Percentiles rank a stretch among this genome's conserved stretches.
These are phyloP conservation scores for Hypsizygus ulmarius DNA, from an alignment of 1,284 basidiomycete genomes.

Conservation along the genomic window DNA sequence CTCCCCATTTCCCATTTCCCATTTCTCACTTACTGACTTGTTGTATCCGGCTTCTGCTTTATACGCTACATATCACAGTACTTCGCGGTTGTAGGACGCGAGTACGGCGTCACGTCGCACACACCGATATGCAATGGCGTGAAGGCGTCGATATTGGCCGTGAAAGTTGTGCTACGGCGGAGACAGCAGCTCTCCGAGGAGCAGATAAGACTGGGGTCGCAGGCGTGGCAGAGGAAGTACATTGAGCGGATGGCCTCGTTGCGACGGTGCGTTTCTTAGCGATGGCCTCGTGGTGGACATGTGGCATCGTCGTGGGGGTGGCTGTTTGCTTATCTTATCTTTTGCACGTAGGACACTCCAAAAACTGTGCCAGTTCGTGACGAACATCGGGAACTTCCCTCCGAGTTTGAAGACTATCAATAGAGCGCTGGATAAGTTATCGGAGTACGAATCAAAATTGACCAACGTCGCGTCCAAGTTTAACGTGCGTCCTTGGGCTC, in stretches of 20 bases:
- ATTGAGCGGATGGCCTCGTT: conserved; percentile 31
- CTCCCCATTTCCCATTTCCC: not conserved
- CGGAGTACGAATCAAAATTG: conserved; percentile 35
- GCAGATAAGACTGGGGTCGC: conserved; percentile 29
- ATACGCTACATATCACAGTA: too few species aligned
- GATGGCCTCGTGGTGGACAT: not conserved
- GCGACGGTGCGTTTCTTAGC: conserved; percentile 26
- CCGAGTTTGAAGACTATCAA: conserved; percentile 22
- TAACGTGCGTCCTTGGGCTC: conserved; percentile 25
- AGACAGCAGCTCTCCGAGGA: conserved; percentile 28
- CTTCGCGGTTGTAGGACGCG: not conserved
- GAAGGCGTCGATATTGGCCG: not conserved
- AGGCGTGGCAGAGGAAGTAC: conserved; percentile 33
- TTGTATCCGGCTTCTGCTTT: too few species aligned
- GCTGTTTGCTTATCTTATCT: conserved; percentile 6
- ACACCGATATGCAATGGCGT: conserved; percentile 8
- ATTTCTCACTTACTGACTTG: not conserved
- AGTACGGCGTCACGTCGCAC: not conserved
- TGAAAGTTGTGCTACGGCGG: conserved; percentile 20
- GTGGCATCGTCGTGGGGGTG: not conserved
- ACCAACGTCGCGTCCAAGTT: conserved; percentile 33
- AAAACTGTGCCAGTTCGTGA: conserved; percentile 13
- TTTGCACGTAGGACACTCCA: conserved; percentile 27
- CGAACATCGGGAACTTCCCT: not conserved
- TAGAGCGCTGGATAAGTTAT: conserved; percentile 29